A percentile compares a stretch with the other conserved stretches of the same genome.
Evolutionary conservation across 1,284 basidiomycete species (phyloP).

Genomic region (Heterobasidion irregulare): DNA sequence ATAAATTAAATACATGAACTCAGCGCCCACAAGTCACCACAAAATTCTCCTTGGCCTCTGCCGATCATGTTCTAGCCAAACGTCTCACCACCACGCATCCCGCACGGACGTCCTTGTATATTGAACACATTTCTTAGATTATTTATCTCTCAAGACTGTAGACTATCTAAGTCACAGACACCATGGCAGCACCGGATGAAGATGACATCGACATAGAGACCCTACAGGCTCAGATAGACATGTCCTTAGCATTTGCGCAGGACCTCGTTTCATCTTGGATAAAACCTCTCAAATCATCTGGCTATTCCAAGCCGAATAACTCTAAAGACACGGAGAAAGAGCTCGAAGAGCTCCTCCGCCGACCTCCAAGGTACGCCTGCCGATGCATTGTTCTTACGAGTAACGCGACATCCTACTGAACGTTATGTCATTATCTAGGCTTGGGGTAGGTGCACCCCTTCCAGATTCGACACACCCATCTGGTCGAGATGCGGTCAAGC

Average conservation of each 20-base stretch:
- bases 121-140: too few relatives aligned
- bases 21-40: too few relatives aligned
- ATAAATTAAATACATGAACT: too few relatives aligned
- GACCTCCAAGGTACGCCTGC: constrained; percentile 51
- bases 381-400: neutral
- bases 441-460: constrained; percentile 61
- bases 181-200: neutral
- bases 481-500: constrained; percentile 37
- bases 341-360: constrained; percentile 54
- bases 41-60: too few relatives aligned
- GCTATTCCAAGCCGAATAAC: constrained; percentile 11
- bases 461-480: constrained; percentile 34
- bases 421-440: constrained; percentile 24
- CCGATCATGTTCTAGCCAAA: too few relatives aligned
- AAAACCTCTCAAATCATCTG: constrained; percentile 23
- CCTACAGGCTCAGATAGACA: constrained; percentile 68
- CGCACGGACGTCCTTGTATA: too few relatives aligned
- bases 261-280: constrained; percentile 65
- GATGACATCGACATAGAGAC: constrained; percentile 51
- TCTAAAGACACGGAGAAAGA: constrained; percentile 39
- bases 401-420: neutral
- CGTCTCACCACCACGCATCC: too few relatives aligned
- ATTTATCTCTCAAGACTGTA: too few relatives aligned
- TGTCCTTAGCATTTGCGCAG: constrained; percentile 68
- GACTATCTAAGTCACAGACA: neutral